These are phyloP conservation scores for Penicillium riverlandense DNA, from an alignment of 495 filamentous ascomycete genomes.

Conservation along the genomic window DNA sequence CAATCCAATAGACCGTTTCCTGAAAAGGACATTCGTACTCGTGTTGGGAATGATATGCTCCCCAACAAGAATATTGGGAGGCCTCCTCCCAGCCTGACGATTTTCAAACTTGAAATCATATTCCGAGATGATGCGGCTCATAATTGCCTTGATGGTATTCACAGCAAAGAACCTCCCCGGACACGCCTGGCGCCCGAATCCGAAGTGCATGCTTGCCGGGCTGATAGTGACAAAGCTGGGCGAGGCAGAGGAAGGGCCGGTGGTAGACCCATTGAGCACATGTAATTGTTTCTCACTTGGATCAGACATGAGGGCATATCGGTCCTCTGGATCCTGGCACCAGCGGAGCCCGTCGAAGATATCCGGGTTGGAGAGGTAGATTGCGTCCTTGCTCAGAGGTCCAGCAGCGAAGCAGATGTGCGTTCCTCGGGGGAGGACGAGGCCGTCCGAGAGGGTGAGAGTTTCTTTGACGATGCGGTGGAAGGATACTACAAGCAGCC, in stretches of 20 bases:
- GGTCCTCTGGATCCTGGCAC: conserved; percentile 15
- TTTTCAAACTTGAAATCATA: conserved; percentile 43
- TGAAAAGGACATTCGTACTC: conserved; percentile 17
- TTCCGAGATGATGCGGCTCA: conserved; percentile 43
- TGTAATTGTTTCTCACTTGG: background rate
- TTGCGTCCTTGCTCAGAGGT: conserved; percentile 23
- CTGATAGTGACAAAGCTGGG: conserved; percentile 18
- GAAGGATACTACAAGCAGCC: conserved; percentile 14
- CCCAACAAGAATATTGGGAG: conserved; percentile 19
- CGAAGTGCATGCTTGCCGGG: conserved; percentile 24
- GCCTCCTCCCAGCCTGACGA: conserved; percentile 9
- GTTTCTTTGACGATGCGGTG: conserved; percentile 20
- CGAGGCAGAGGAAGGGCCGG: background rate
- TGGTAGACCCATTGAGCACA: background rate
- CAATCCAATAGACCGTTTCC: conserved; percentile 9
- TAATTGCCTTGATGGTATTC: conserved; percentile 47
- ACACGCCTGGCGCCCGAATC: conserved; percentile 30
- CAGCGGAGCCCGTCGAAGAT: conserved; percentile 32
- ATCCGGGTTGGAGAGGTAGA: conserved; percentile 10
- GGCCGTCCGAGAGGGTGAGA: conserved; percentile 20
- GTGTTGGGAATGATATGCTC: conserved; percentile 26
- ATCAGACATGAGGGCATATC: background rate
- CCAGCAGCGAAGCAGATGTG: conserved; percentile 30
- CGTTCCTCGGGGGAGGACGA: conserved; percentile 18
- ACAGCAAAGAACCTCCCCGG: conserved; percentile 53